Base-by-base conservation (phyloP, 139 green algal species). In the Limnomonas spitsbergensis region DNA sequence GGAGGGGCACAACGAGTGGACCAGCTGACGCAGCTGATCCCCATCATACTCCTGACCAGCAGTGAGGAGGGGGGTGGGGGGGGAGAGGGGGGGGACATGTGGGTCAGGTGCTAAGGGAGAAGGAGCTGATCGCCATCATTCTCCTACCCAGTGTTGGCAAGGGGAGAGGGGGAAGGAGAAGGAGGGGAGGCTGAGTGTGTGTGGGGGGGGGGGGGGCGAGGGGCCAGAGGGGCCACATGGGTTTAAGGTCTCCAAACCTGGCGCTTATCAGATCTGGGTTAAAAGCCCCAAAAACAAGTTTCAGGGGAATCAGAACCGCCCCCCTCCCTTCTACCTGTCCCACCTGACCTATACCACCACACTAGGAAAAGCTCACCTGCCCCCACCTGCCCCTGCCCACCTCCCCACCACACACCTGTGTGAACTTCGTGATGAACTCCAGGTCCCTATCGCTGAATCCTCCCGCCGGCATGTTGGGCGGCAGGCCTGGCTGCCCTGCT, bases 391-490 rank as follows among this genome's bases (percentile, higher is more conserved):
- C n/a, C n/a, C n/a, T n/a, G n/a, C n/a, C n/a, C n/a, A n/a, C n/a
- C n/a, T n/a, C n/a, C n/a, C n/a, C n/a, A 40, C 1, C 71, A 47
- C 67, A 47, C 67, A 88, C 85, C 83, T 91, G 74, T 1, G 78
- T 87, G 82, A 97, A 96, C 27, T 86, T 89, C n/a, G 86, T 72
- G 29, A 98, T 83, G 61, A 97, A 97, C 1, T 94, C 72, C 40
- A 98, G 82, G 77, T 98, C 94, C n/a, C 78, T 77, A 31, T 79
- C 4, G 0, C 75, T 92, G 75, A 96, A 96, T 38, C 40, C 56
- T 70, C 14, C 68, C 24, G 80, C 36, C 3, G 80, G 80, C 79
- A 84, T 77, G 40, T 82, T 79, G 56, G 76, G 80, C 4, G 80
- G 53, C 35, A 70, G 40, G 32, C 66, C 66, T 40, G 1, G 40